Evolutionary conservation across 2,329 filamentous ascomycete species (phyloP).

Genomic region (Alternaria sp.): DNA sequence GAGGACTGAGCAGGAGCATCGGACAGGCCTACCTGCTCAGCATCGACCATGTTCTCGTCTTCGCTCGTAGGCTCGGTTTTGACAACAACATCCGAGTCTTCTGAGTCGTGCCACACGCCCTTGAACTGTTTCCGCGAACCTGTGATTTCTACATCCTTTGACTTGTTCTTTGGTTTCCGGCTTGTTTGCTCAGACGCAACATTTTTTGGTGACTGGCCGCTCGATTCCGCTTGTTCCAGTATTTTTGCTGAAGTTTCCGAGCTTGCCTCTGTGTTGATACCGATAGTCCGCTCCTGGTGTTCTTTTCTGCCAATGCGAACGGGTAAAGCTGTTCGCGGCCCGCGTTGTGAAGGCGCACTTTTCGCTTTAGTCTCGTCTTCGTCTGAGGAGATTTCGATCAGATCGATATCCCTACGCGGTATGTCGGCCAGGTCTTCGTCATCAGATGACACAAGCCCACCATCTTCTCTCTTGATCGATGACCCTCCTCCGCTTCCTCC

Average conservation of each 20-base stretch:
- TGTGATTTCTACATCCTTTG: constrained; percentile 55
- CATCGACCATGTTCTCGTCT: constrained; percentile 48
- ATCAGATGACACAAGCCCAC: constrained; percentile 57
- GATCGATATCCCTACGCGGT: constrained; percentile 65
- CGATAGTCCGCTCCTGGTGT: constrained; percentile 63
- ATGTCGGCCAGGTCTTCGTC: constrained; percentile 58
- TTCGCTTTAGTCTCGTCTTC: constrained; percentile 53
- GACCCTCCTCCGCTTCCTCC: constrained; percentile 22
- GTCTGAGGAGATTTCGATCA: constrained; percentile 66
- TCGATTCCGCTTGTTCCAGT: constrained; percentile 46
- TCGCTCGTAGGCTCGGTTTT: constrained; percentile 65
- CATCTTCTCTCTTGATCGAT: constrained; percentile 44
- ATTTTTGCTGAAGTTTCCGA: constrained; percentile 56
- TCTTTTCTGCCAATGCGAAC: constrained; percentile 65
- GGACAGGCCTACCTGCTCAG: constrained; percentile 36
- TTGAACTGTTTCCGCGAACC: constrained; percentile 54
- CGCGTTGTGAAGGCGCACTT: constrained; percentile 26
- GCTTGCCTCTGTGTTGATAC: constrained; percentile 64
- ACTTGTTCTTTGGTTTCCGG: constrained; percentile 52
- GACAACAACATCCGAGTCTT: constrained; percentile 53
- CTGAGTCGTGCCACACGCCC: constrained; percentile 56
- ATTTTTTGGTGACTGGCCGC: constrained; percentile 30
- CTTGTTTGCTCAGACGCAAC: constrained; percentile 29
- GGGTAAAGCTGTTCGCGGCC: constrained; percentile 50
- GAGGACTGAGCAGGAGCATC: constrained; percentile 15